phyloP scores from a whole-genome alignment of 345 rosid genomes.

The Triadica sebifera region DNA sequence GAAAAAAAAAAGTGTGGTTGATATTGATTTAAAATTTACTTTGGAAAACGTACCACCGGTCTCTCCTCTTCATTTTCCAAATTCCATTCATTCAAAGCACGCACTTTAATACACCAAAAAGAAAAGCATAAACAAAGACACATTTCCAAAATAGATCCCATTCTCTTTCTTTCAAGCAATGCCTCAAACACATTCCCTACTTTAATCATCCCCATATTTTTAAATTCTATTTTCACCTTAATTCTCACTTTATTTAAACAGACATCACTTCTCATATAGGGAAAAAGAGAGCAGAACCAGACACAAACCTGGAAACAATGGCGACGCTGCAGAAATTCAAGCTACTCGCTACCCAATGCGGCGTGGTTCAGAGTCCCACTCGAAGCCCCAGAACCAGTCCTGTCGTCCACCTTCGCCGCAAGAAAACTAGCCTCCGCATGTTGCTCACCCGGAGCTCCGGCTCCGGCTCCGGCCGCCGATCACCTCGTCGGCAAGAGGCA shows the following conservation, averaged over 20 bases:
- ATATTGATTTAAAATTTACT: conserved; percentile 22
- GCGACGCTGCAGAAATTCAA: conserved; percentile 80
- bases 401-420: conserved; percentile 57
- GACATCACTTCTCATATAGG: neutral
- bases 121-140: conserved; percentile 17
- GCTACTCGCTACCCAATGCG: conserved; percentile 82
- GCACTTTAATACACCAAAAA: conserved; percentile 31
- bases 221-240: neutral
- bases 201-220: neutral
- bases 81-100: conserved; percentile 62
- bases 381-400: conserved; percentile 83
- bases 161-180: conserved; percentile 35
- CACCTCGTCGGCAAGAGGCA: conserved; percentile 25
- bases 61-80: conserved; percentile 10
- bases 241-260: neutral
- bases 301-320: conserved; percentile 33
- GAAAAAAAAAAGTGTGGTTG: too few relatives aligned
- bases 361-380: conserved; percentile 74
- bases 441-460: conserved; percentile 53
- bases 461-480: conserved; percentile 41
- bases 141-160: conserved; percentile 36
- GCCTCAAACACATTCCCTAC: conserved; percentile 15
- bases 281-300: neutral
- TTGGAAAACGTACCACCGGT: conserved; percentile 25
- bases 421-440: conserved; percentile 70